Evolutionary conservation across 805 yeast species (phyloP).

Genomic region (Candida maesae): DNA sequence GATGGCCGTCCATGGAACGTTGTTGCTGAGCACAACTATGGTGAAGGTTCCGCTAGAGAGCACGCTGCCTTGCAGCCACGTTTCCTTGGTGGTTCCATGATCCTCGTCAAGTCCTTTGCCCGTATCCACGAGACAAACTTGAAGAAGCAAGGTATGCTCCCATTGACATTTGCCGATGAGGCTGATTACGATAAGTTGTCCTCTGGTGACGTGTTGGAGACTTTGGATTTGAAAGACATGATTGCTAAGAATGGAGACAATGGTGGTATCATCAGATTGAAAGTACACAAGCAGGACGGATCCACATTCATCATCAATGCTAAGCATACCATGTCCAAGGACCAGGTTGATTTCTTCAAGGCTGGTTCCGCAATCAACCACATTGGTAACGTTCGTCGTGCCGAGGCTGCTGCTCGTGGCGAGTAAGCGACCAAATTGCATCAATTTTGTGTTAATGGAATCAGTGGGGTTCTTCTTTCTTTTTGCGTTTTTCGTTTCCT

Average conservation of each 20-base stretch:
- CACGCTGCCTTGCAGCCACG: conserved; percentile 97
- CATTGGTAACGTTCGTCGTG: conserved; percentile 61
- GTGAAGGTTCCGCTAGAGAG: conserved; percentile 99
- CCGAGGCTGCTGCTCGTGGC: conserved; percentile 22
- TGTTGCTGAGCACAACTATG: conserved; percentile 96
- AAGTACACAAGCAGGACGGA: conserved; percentile 74
- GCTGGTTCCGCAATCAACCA: conserved; percentile 96
- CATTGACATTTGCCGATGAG: conserved; percentile 88
- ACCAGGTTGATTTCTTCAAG: conserved; percentile 92
- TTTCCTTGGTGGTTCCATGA: conserved; percentile 86
- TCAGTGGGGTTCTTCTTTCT: background rate
- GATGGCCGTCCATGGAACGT: conserved; percentile 88
- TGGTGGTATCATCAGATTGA: conserved; percentile 73
- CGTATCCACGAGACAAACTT: conserved; percentile 99
- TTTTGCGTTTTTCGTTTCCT: background rate
- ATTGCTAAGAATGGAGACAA: conserved; percentile 79
- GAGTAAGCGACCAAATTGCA: background rate
- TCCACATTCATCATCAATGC: conserved; percentile 64
- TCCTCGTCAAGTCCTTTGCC: conserved; percentile 92
- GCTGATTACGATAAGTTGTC: conserved; percentile 78
- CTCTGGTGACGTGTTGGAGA: conserved; percentile 75
- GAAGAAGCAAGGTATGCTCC: conserved; percentile 98
- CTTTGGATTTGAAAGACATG: conserved; percentile 71
- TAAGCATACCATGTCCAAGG: conserved; percentile 95
- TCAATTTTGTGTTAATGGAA: no score